Base-by-base conservation (phyloP, 2,329 filamentous ascomycete species). In the Fusarium sp. region DNA sequence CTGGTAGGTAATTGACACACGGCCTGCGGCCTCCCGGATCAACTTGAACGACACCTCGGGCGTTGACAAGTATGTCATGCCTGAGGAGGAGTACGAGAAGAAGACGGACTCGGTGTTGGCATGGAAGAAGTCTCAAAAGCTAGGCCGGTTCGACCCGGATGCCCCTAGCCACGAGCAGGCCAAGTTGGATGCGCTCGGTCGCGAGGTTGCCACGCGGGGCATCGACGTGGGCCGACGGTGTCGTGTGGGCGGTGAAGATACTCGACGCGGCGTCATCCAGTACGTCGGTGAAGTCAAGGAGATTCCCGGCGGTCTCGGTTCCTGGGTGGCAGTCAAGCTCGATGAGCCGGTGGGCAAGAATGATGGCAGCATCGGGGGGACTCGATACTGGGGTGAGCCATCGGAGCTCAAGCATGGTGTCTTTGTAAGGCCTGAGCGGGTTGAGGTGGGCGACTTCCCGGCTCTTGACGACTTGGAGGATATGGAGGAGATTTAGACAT, bases 121-220 rank as follows among this genome's bases (percentile, higher is more conserved):
- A 7, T 98, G 94, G 94, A 99, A 99, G 82, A 95, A 93, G 82
- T 84, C 89, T n/a, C 91, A 97, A 80, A 94, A 97, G 78, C 88
- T 98, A n/a, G 96, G 96, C 51, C 93, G 96, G 36, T 99, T 99
- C 81, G 94, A 98, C 77, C 96, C 96, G 14, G 86, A 91, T 73
- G 93, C 94, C 9, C 89, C 92, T 19, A 88, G 85, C 63, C 87
- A 92, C 22, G 91, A 94, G 77, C 85, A 93, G 76, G 87, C 92
- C 67, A 92, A 92, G 78, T 83, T 92, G 59, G 85, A 87, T 17
- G 90, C 90, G 39, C 86, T 91, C 42, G 85, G 90, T 70, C 87
- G 88, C 57, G 93, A 97, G 76, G 84, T 97, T 69, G 83, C 86
- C 68, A 85, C 87, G 57, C 88, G 91, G 78, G 90, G 91, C 81